phyloP scores from a whole-genome alignment of 2,329 filamentous ascomycete species.

The Ilyonectria destructans region DNA sequence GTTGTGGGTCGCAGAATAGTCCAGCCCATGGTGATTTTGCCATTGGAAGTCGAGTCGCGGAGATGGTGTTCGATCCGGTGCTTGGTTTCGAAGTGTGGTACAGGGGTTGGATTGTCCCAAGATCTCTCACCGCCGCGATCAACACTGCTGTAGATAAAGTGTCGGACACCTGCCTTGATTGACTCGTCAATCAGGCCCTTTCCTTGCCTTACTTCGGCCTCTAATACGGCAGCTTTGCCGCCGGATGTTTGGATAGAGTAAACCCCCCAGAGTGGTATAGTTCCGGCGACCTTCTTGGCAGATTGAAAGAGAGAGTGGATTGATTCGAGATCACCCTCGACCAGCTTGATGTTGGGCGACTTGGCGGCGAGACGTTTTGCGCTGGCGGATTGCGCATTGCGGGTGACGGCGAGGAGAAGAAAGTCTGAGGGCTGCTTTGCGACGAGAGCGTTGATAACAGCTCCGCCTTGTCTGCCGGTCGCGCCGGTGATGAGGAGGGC shows the following conservation, averaged over 20 bases:
- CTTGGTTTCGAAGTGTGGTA: slow-evolving; percentile 45
- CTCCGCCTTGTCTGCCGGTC: slow-evolving; percentile 30
- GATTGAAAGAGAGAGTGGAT: slow-evolving; percentile 30
- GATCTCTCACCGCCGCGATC: slow-evolving; percentile 48
- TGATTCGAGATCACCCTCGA: slow-evolving; percentile 29
- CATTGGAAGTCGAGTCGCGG: slow-evolving; percentile 25
- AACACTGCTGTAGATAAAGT: slow-evolving; percentile 53
- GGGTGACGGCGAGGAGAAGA: slow-evolving; percentile 33
- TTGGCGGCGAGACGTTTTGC: slow-evolving; percentile 29
- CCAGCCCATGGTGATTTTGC: not conserved
- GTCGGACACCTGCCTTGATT: slow-evolving; percentile 27
- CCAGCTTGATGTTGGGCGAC: slow-evolving; percentile 23
- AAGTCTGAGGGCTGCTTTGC: slow-evolving; percentile 30
- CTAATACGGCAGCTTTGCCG: slow-evolving; percentile 31
- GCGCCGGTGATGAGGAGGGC: slow-evolving; percentile 30
- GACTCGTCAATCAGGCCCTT: slow-evolving; percentile 37
- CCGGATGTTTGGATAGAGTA: slow-evolving; percentile 40
- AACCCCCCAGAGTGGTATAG: slow-evolving; percentile 3
- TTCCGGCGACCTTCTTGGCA: slow-evolving; percentile 31
- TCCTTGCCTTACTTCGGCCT: slow-evolving; percentile 34
- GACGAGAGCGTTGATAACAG: slow-evolving; percentile 35
- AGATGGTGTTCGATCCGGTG: slow-evolving; percentile 36
- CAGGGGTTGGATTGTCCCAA: slow-evolving; percentile 42
- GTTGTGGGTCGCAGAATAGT: not conserved
- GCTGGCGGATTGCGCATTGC: slow-evolving; percentile 24